Conservation (phyloP, 768 basidiomycete species). For the Amanita phalloides region DNA sequence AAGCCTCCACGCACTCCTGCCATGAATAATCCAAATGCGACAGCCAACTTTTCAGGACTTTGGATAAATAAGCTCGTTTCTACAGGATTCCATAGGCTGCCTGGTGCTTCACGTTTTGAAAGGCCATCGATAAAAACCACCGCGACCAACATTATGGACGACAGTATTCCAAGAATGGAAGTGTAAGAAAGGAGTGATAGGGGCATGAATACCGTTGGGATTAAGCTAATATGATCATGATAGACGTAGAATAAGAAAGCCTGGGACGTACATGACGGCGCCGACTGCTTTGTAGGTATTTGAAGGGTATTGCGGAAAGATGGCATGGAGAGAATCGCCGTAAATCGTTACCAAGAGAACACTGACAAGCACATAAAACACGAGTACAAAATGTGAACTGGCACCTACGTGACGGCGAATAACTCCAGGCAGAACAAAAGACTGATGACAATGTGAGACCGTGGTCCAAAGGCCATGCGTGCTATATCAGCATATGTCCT, state of each 20-base stretch:
- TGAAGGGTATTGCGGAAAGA: constrained; percentile 58
- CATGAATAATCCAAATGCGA: constrained; percentile 87
- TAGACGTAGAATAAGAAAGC: background rate
- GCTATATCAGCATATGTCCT: constrained; percentile 88
- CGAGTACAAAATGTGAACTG: background rate
- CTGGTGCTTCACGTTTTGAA: constrained; percentile 59
- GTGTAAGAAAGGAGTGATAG: constrained; percentile 81
- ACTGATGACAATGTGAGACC: constrained; percentile 54
- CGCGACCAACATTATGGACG: constrained; percentile 60
- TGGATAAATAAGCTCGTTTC: constrained; percentile 50
- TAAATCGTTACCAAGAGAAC: constrained; percentile 86
- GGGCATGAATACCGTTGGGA: constrained; percentile 81
- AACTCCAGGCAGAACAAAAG: constrained; percentile 79
- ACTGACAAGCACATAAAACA: constrained; percentile 21
- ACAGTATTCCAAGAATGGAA: constrained; percentile 77
- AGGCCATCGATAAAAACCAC: constrained; percentile 82
- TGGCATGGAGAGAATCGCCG: constrained; percentile 72
- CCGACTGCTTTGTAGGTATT: constrained; percentile 70
- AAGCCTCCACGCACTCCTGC: constrained; percentile 51
- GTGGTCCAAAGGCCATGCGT: constrained; percentile 75
- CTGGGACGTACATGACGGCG: constrained; percentile 44
- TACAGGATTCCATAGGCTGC: constrained; percentile 71
- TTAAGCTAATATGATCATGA: constrained; percentile 35
- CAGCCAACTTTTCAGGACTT: constrained; percentile 48
- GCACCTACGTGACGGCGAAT: constrained; percentile 61